A percentile compares a stretch with the other conserved stretches of the same genome.
Conservation (phyloP, 2,329 filamentous ascomycete genomes). For the Cladorrhinum sp. region DNA sequence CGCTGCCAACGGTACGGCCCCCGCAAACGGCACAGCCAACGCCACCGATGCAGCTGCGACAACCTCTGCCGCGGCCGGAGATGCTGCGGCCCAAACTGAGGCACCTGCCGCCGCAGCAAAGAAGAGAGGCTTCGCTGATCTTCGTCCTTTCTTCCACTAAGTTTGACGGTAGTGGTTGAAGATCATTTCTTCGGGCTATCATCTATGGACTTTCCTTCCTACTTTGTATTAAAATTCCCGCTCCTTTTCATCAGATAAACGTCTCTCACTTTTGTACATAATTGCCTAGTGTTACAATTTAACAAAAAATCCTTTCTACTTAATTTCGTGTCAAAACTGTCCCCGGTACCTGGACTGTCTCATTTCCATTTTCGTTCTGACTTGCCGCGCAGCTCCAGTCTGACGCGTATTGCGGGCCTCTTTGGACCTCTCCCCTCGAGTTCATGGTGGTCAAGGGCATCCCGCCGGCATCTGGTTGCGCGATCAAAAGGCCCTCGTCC, state of each 20-base stretch:
- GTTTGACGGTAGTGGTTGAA: too few relatives aligned
- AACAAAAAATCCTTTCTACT: not conserved
- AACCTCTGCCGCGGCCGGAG: slow-evolving; percentile 25
- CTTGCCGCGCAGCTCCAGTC: not conserved
- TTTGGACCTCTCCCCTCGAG: not conserved
- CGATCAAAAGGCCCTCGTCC: not conserved
- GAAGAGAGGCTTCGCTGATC: not conserved
- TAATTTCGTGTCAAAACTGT: not conserved
- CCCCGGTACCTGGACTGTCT: not conserved
- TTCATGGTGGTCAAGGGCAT: not conserved
- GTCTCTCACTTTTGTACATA: not conserved
- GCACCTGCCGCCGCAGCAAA: not conserved
- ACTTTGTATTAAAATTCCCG: too few relatives aligned
- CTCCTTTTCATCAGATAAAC: not conserved
- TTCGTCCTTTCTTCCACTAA: not conserved
- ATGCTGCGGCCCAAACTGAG: not conserved
- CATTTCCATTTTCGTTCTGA: not conserved
- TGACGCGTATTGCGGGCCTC: not conserved
- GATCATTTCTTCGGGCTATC: not conserved
- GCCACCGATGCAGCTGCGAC: not conserved
- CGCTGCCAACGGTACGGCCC: not conserved
- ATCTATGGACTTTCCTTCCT: not conserved
- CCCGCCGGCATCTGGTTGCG: not conserved
- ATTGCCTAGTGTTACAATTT: not conserved
- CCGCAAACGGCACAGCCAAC: not conserved